Percentiles rank a stretch among this genome's conserved stretches.
phyloP scores from a whole-genome alignment of 2,329 filamentous ascomycete species.

The Ascochyta lentis region DNA sequence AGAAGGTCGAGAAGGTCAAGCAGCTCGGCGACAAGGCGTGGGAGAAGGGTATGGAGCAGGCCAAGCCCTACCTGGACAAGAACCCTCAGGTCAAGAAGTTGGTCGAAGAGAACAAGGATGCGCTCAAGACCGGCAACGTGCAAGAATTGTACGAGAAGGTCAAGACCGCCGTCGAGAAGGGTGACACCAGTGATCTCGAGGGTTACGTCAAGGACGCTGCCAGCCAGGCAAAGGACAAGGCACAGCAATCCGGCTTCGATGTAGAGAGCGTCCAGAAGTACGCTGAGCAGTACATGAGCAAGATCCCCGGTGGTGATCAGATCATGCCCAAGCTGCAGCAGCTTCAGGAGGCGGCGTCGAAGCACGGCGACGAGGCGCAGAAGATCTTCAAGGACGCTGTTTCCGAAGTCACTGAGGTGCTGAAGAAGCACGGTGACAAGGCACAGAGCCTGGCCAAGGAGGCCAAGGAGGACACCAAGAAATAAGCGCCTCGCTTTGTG shows the following conservation, averaged over 20 bases:
- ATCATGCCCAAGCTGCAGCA: constrained; percentile 71
- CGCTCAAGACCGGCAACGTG: constrained; percentile 71
- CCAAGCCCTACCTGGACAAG: constrained; percentile 76
- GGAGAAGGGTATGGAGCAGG: constrained; percentile 73
- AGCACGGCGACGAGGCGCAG: constrained; percentile 74
- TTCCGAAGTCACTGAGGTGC: constrained; percentile 42
- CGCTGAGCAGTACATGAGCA: constrained; percentile 68
- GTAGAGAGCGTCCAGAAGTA: constrained; percentile 41
- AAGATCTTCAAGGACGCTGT: constrained; percentile 69
- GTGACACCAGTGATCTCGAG: constrained; percentile 65
- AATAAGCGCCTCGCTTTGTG: constrained; percentile 24
- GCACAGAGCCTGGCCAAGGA: constrained; percentile 42
- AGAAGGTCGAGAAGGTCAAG: constrained; percentile 72
- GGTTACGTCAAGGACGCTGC: constrained; percentile 66
- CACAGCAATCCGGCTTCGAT: constrained; percentile 59
- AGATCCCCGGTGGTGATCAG: constrained; percentile 69
- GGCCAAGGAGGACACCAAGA: constrained; percentile 46
- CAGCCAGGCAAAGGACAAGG: constrained; percentile 67
- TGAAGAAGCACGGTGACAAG: constrained; percentile 46
- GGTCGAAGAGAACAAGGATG: constrained; percentile 72
- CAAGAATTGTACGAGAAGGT: constrained; percentile 69
- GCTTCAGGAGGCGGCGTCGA: constrained; percentile 68
- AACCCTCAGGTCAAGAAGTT: constrained; percentile 77
- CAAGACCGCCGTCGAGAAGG: constrained; percentile 66
- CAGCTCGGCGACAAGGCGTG: constrained; percentile 75